Conservation (phyloP, 176 grass and related monocot species). For the Musa schizocarpa region DNA sequence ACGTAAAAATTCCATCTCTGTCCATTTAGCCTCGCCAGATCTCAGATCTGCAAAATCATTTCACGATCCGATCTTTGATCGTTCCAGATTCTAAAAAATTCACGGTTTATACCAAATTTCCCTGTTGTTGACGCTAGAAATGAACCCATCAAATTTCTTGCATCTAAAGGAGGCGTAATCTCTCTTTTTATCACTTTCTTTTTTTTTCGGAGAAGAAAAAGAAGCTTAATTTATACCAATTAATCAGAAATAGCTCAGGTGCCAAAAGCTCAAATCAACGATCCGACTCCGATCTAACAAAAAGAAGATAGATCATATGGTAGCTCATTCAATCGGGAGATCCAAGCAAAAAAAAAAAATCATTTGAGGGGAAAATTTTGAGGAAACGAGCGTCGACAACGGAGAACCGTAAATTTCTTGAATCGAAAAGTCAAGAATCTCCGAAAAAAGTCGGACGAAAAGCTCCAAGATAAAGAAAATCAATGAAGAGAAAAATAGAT, state of each 20-base stretch:
- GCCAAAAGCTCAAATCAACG: background rate
- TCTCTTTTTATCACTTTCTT: background rate
- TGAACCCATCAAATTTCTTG: background rate
- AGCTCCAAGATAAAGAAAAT: background rate
- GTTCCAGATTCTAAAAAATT: background rate
- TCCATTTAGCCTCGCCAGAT: background rate
- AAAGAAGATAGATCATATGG: too few species aligned
- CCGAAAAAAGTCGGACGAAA: too few species aligned
- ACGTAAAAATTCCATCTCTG: background rate
- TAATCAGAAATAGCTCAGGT: background rate
- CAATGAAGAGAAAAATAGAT: conserved; percentile 8
- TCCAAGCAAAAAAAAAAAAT: too few species aligned
- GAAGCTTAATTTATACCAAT: background rate
- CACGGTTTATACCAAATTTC: background rate
- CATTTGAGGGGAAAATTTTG: too few species aligned
- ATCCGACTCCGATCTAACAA: background rate
- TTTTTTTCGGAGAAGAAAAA: background rate
- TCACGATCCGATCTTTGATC: background rate
- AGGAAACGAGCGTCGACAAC: too few species aligned
- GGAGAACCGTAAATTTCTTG: background rate
- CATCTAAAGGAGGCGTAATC: background rate
- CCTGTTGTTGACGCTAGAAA: too few species aligned
- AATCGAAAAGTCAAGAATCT: background rate
- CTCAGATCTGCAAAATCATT: background rate
- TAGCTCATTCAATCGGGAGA: too few species aligned